Evolutionary conservation across 2,329 filamentous ascomycete genomes (phyloP).

Genomic region (Fusarium nematophilum): DNA sequence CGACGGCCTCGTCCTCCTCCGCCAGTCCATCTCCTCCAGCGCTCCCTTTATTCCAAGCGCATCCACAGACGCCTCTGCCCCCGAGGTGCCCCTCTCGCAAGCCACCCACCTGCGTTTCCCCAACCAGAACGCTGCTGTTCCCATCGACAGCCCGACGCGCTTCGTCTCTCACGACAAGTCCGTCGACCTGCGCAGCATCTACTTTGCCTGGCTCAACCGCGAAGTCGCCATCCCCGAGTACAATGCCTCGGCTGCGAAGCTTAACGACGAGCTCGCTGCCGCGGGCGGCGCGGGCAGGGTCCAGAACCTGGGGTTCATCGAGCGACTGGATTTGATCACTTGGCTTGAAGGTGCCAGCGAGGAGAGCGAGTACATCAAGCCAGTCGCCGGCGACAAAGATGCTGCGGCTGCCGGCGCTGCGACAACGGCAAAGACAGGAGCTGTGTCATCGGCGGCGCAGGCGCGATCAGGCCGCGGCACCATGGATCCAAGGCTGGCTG

Average conservation of each 20-base stretch:
- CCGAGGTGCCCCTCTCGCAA: conserved; percentile 74
- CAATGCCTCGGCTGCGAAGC: conserved; percentile 81
- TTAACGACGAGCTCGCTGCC: conserved; percentile 81
- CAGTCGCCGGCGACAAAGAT: conserved; percentile 73
- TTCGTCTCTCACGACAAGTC: conserved; percentile 82
- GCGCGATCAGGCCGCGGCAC: conserved; percentile 71
- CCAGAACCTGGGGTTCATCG: conserved; percentile 90
- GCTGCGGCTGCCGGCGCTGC: conserved; percentile 56
- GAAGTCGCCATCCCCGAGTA: conserved; percentile 92
- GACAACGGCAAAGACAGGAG: conserved; percentile 52
- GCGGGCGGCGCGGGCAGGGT: conserved; percentile 74
- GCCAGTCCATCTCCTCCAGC: conserved; percentile 80
- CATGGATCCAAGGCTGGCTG: conserved; percentile 82
- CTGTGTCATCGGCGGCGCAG: conserved; percentile 56
- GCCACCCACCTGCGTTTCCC: conserved; percentile 85
- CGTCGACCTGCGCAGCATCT: conserved; percentile 92
- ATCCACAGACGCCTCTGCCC: conserved; percentile 71
- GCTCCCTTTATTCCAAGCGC: conserved; percentile 79
- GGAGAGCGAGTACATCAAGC: conserved; percentile 93
- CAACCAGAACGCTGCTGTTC: conserved; percentile 69
- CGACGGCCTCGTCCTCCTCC: conserved; percentile 86
- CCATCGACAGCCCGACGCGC: conserved; percentile 81
- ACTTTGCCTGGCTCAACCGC: conserved; percentile 95
- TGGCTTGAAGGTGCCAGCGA: conserved; percentile 93
- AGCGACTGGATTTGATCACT: conserved; percentile 89